Base-by-base conservation (phyloP, 148 eudicot species). In the Talinum fruticosum region DNA sequence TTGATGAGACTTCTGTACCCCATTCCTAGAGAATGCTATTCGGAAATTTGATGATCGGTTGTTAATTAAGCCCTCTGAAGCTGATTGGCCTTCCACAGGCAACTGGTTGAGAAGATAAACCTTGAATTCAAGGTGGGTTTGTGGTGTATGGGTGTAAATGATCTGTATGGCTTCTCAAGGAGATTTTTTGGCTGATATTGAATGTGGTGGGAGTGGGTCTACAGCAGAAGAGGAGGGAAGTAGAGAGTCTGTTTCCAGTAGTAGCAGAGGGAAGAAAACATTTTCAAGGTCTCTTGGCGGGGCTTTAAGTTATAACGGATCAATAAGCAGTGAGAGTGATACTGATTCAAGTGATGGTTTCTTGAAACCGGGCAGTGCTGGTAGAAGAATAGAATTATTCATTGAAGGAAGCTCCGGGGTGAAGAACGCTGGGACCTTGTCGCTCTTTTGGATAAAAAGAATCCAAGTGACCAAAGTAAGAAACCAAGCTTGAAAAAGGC, bases 191-290 rank as follows among this genome's bases (percentile, higher is more conserved):
- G 66, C 76, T 68, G 95, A 91, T 85, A 80, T 93, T 59, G 98
- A 90, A 85, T 86, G 85, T 74, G 92, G 94, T 78, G 81, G 69
- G 69, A 71, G 94, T 79, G 81, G 71, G 72, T 68, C 79, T 65
- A 75, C 84, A 53, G 69, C 72, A 65, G 89, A 82, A 79, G 88
- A 88, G 65, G 90, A 86, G 35, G 57, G 76, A 59, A 72, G 36
- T 53, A 80, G 76, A 45, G 84, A 81, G 73, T 29, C 53, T 36
- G 26, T 49, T 70, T 71, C 76, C 6, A 83, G 84, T 28, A 64
- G 69, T 73, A 78, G 80, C 36, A 76, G 71, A 82, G 88, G 80
- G 37, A 86, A 81, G 28, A 84, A 70, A 51, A 12, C 72, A n/a
- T 66, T 82, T 65, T 79, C 59, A 76, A 81, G 80, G 74, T 70